These are phyloP conservation scores for Fusarium poae DNA, from an alignment of 2,329 filamentous ascomycete genomes.

Conservation along the genomic window DNA sequence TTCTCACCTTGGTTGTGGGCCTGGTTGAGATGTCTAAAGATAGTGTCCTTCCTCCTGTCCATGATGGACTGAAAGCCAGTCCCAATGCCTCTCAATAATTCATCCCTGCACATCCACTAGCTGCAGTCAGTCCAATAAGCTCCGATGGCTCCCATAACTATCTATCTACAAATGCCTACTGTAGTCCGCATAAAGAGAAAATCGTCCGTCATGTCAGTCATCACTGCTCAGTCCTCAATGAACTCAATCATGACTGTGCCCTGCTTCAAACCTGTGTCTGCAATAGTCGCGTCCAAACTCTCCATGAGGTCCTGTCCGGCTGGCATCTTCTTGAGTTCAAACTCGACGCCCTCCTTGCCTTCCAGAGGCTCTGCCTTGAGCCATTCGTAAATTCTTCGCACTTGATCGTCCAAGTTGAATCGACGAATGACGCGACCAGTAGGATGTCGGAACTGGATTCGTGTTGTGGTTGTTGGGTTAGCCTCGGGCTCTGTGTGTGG, in stretches of 20 bases:
- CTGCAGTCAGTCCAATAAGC: constrained; percentile 36
- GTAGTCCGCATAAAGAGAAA: constrained; percentile 37
- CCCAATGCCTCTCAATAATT: constrained; percentile 22
- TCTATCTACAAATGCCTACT: constrained; percentile 43
- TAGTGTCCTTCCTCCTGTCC: constrained; percentile 23
- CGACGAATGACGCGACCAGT: constrained; percentile 86
- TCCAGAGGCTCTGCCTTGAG: constrained; percentile 89
- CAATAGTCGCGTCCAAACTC: constrained; percentile 78
- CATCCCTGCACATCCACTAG: constrained; percentile 27
- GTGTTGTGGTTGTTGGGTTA: constrained; percentile 78
- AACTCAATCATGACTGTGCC: constrained; percentile 97
- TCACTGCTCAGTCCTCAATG: constrained; percentile 65
- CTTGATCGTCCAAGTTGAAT: constrained; percentile 82
- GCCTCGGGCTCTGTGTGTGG: constrained; percentile 83
- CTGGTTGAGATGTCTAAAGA: constrained; percentile 37
- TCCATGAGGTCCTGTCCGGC: constrained; percentile 85
- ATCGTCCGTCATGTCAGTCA: constrained; percentile 4
- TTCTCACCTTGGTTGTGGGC: constrained; percentile 16
- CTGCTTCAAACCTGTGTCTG: constrained; percentile 87
- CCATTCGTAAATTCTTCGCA: constrained; percentile 93
- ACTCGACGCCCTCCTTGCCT: constrained; percentile 80
- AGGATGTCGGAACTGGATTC: constrained; percentile 92
- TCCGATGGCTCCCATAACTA: constrained; percentile 38
- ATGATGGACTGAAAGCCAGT: constrained; percentile 25
- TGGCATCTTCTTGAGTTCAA: constrained; percentile 88